Percentiles rank a stretch among this genome's conserved stretches.
Conservation (phyloP, 1,139 yeast genomes). For the Pichia norvegensis region DNA sequence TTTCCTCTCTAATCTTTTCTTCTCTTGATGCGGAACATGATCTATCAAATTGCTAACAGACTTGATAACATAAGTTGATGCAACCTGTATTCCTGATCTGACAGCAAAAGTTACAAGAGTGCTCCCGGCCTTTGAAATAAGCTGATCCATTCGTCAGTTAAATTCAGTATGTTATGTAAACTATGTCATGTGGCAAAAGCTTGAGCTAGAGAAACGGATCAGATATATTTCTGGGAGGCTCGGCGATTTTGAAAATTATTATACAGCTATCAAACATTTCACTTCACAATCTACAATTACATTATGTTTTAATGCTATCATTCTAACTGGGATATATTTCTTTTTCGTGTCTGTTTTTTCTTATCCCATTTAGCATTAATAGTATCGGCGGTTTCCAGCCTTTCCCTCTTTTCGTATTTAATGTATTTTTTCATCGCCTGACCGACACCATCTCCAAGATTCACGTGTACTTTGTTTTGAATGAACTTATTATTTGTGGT, state of each 20-base stretch:
- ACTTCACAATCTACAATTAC: too few species aligned
- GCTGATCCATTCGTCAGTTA: conserved; percentile 21
- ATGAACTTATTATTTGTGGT: conserved; percentile 26
- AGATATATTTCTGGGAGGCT: too few species aligned
- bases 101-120: conserved; percentile 79
- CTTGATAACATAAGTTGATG: conserved; percentile 68
- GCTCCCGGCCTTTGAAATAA: conserved; percentile 46
- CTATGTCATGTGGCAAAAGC: too few species aligned
- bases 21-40: conserved; percentile 53
- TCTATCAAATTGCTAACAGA: conserved; percentile 54
- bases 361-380: conserved; percentile 55
- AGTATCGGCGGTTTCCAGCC: conserved; percentile 45
- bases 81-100: conserved; percentile 67
- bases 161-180: too few species aligned
- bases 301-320: not conserved
- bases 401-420: conserved; percentile 44
- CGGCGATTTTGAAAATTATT: not conserved
- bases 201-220: not conserved
- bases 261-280: too few species aligned
- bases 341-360: conserved; percentile 10
- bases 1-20: conserved; percentile 35
- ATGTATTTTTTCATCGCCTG: conserved; percentile 48
- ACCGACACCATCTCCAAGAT: conserved; percentile 69
- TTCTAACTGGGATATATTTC: not conserved
- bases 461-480: conserved; percentile 30